These are phyloP conservation scores for Obba rivulosa DNA, from an alignment of 768 basidiomycete genomes.

Conservation along the genomic window DNA sequence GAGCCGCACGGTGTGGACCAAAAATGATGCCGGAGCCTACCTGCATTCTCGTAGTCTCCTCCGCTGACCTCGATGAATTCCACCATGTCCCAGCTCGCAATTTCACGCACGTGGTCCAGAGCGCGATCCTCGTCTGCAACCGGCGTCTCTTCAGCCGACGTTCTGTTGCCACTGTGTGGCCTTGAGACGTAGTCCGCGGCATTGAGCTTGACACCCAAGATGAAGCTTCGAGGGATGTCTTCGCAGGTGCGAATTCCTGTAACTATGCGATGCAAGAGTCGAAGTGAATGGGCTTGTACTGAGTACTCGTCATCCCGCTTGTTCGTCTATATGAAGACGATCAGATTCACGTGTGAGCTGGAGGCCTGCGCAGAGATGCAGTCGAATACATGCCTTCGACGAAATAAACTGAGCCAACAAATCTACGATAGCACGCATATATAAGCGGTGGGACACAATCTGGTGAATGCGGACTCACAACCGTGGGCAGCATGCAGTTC, in stretches of 20 bases:
- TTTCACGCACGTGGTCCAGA: constrained; percentile 52
- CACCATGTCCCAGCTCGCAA: constrained; percentile 59
- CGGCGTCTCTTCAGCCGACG: constrained; percentile 1
- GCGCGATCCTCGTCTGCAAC: constrained; percentile 35
- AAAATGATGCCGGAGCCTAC: constrained; percentile 30
- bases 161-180: constrained; percentile 6
- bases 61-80: constrained; percentile 90
- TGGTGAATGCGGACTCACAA: constrained; percentile 44
- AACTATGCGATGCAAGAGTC: constrained; percentile 53
- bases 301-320: constrained; percentile 59
- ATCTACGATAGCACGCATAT: constrained; percentile 39
- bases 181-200: constrained; percentile 62
- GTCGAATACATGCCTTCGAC: constrained; percentile 45
- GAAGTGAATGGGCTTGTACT: constrained; percentile 38
- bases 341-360: neutral
- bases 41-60: constrained; percentile 78
- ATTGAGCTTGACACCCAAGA: constrained; percentile 77
- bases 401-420: constrained; percentile 77
- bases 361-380: neutral
- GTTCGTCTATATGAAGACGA: constrained; percentile 35
- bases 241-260: constrained; percentile 47
- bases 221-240: constrained; percentile 45
- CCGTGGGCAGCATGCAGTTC: constrained; percentile 85
- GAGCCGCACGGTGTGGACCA: neutral
- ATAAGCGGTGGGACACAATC: neutral